Evolutionary conservation across 2,329 filamentous ascomycete species (phyloP), one percentile per base, ranked within the genome.

Genomic region (Thielaviopsis musarum): DNA sequence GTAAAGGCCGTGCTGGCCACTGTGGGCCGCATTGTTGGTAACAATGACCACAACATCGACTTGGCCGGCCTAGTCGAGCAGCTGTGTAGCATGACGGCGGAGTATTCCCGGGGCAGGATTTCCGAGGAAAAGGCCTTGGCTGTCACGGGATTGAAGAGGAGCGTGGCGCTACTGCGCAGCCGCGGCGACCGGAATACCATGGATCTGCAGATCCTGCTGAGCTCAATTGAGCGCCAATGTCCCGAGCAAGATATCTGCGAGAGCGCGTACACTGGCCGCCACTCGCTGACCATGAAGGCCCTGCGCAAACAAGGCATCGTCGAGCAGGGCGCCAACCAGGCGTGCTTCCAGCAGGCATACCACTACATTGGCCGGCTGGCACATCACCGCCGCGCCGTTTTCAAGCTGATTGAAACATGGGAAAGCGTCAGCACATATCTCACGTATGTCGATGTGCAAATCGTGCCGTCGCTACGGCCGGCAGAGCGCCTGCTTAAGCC

Each of bases 361-460:
- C 58, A 59, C 45, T 56, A 38, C 41, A 51, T 56, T 19, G 58
- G 58, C 13, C 53, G 58, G 9, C 45, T 59, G 12, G 41, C 53
- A 1, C 45, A 41, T 9, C 58, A 59, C 28, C 26, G 52, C 45
- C 45, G 58, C 38, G 41, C 58, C 10, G 53, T 59, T 5, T 13
- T 52, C 7, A 5, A n/a, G 17, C 15, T 59, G 24, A 17, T 59
- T 13, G 54, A 52, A 15, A 19, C 45, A 15, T 56, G 53, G 58
- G 41, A 49, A 6, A 28, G 56, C 10, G 53, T 59, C 6, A 38
- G 41, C 5, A 6, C 13, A 10, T 59, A 56, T n/a, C 38, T 59
- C 10, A 4, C 4, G 17, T n/a, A 30, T 30, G 38, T 34, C 34
- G 26, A 56, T 5, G 51, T 59, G 19, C 2, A 19, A 21, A 7